Base-by-base conservation (phyloP, 75 land plant species). In the Chamaecyparis obtusa region DNA sequence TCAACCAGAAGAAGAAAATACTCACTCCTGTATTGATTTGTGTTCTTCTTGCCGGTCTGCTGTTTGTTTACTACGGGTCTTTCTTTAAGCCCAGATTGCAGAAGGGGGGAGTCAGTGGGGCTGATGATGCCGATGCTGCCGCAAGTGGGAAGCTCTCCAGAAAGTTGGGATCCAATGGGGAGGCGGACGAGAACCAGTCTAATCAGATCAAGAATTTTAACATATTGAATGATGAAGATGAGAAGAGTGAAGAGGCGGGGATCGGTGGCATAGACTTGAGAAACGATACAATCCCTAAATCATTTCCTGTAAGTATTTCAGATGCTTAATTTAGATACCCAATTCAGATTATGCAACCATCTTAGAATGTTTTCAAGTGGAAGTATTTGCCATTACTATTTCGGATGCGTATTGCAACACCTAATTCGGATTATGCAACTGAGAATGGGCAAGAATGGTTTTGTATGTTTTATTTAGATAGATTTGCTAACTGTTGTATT, bases 231-330 rank as follows among this genome's bases (percentile, higher is more conserved):
- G 82, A 78, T 41, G 82, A 78, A 37, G 82, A 78, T 0, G 82
- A 17, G 48, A 78, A 78, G 82, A 39, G 36, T 36, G 82, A 36
- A 35, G 46, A 5, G 41, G 43, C 27, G 5, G 24, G 41, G 43
- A 8, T 78, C 43, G 82, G 46, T 24, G 37, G 19, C 21, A 39
- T 35, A 39, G 46, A 78, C 24, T 78, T 78, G 16, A 41, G 39
- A 24, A 87, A 88, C 64, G 88, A 43, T 55, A 5, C 86, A 24
- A 41, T 80, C 3, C 87, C 86, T 9, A 94, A 90, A 80, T 91
- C 92, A 83, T 88, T 92, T 84, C 95, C 93, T 37, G 95, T 94
- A 21, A 91, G 95, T 80, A 41, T 39, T 88, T 85, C 82, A 39
- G 43, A 8, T 39, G 41, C 19, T 35, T 78, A 78, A 41, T 21